phyloP scores from a whole-genome alignment of 2,329 filamentous ascomycete genomes.

The Tolypocladium tropicale region DNA sequence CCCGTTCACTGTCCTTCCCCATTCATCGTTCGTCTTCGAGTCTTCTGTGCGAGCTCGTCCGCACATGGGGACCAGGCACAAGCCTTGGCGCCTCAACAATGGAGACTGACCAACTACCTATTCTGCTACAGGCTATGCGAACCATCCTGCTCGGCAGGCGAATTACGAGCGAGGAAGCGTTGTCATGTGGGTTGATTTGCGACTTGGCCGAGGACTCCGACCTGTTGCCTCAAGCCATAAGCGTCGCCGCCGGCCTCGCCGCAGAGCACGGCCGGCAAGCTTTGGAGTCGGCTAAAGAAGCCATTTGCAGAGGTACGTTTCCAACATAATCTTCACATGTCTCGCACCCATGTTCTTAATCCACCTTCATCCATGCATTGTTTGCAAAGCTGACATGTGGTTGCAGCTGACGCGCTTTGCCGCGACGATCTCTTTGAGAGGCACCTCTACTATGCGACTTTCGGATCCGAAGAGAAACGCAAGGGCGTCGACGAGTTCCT shows the following conservation, averaged over 20 bases:
- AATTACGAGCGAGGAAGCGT: slow-evolving; percentile 15
- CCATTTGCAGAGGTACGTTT: slow-evolving; percentile 16
- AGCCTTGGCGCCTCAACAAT: not conserved
- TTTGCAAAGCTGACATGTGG: not conserved
- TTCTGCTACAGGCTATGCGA: slow-evolving; percentile 15
- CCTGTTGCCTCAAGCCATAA: slow-evolving; percentile 14
- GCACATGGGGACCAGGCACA: slow-evolving; percentile 1
- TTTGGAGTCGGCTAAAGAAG: slow-evolving; percentile 17
- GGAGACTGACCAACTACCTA: not conserved
- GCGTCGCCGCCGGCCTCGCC: slow-evolving; percentile 12
- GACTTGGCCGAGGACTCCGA: slow-evolving; percentile 14
- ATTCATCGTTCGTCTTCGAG: not conserved
- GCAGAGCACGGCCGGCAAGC: slow-evolving; percentile 13
- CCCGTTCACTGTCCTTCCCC: not conserved
- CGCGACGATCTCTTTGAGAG: slow-evolving; percentile 22
- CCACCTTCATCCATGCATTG: not conserved
- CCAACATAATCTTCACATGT: not conserved
- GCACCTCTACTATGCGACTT: slow-evolving; percentile 24
- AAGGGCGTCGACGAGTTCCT: slow-evolving; percentile 18
- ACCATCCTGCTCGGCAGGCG: slow-evolving; percentile 15
- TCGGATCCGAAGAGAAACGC: slow-evolving; percentile 19
- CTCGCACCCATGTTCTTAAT: not conserved
- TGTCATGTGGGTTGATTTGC: slow-evolving; percentile 14
- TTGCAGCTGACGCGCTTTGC: slow-evolving; percentile 13
- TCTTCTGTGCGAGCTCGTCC: not conserved